Conservation (phyloP, 345 rosid species). For the Garcia nutans region DNA sequence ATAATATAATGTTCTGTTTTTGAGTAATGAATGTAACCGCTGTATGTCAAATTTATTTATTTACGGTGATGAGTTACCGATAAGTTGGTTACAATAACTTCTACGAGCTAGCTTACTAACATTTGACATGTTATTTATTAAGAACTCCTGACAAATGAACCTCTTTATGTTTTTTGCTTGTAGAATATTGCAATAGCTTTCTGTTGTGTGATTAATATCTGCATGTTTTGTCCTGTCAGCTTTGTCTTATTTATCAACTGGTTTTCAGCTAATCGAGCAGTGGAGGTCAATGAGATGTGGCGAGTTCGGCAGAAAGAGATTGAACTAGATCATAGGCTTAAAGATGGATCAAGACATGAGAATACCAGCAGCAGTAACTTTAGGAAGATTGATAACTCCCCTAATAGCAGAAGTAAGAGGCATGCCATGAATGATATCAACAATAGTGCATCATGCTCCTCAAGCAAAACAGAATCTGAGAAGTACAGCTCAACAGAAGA, state of each 20-base stretch:
- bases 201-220: background rate
- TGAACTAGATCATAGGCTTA: slow-evolving; percentile 50
- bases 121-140: too few relatives aligned
- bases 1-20: too few relatives aligned
- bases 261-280: slow-evolving; percentile 68
- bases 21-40: too few relatives aligned
- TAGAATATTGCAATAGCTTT: background rate
- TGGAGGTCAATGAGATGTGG: slow-evolving; percentile 91
- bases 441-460: slow-evolving; percentile 36
- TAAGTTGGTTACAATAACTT: too few relatives aligned
- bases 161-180: background rate
- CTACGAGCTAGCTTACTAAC: background rate
- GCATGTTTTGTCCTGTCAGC: slow-evolving; percentile 1
- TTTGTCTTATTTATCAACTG: slow-evolving; percentile 12
- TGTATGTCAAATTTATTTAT: too few relatives aligned
- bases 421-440: slow-evolving; percentile 25
- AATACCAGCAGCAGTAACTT: slow-evolving; percentile 29
- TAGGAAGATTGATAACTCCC: slow-evolving; percentile 20
- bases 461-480: slow-evolving; percentile 31
- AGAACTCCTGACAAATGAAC: background rate
- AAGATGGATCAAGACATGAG: slow-evolving; percentile 42
- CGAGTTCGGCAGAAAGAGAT: slow-evolving; percentile 65
- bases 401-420: slow-evolving; percentile 35
- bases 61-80: too few relatives aligned
- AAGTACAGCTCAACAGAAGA: slow-evolving; percentile 37